Conservation (phyloP, 768 basidiomycete species). For the Boletellus emodensis region DNA sequence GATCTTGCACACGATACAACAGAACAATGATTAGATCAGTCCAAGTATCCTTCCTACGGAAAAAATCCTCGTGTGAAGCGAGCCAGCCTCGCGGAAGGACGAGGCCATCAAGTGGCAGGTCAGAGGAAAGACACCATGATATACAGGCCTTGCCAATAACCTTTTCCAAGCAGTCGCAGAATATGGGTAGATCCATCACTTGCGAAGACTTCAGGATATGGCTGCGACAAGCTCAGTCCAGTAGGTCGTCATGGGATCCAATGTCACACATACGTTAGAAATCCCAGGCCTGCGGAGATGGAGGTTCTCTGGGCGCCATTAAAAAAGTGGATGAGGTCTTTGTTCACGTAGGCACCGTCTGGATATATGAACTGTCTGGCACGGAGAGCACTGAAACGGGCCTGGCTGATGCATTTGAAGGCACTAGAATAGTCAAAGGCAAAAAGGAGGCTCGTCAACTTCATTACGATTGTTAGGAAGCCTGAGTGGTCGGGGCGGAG, state of each 20-base stretch:
- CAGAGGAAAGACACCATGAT: conserved; percentile 22
- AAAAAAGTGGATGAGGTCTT: conserved; percentile 30
- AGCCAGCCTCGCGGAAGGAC: conserved; percentile 57
- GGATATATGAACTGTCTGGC: conserved; percentile 13
- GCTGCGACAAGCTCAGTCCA: conserved; percentile 31
- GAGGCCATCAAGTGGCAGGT: conserved; percentile 37
- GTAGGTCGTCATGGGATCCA: conserved; percentile 14
- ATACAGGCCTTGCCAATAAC: conserved; percentile 43
- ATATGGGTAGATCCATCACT: conserved; percentile 40
- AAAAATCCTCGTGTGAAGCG: conserved; percentile 16
- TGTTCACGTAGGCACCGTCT: conserved; percentile 25
- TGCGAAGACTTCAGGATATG: conserved; percentile 39
- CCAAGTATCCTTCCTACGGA: conserved; percentile 4
- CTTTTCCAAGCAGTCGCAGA: conserved; percentile 51
- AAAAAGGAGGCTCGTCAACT: conserved; percentile 36
- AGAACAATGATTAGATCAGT: conserved; percentile 40
- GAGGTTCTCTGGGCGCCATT: conserved; percentile 25
- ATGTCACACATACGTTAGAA: conserved; percentile 35
- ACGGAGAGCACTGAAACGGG: conserved; percentile 24
- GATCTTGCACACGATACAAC: conserved; percentile 14
- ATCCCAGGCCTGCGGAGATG: conserved; percentile 35
- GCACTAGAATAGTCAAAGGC: conserved; percentile 36
- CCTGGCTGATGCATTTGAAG: conserved; percentile 32
- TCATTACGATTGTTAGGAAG: conserved; percentile 36
- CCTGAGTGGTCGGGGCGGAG: not conserved